Conservation (phyloP, 2,329 filamentous ascomycete genomes). For the Botrytis galanthina region DNA sequence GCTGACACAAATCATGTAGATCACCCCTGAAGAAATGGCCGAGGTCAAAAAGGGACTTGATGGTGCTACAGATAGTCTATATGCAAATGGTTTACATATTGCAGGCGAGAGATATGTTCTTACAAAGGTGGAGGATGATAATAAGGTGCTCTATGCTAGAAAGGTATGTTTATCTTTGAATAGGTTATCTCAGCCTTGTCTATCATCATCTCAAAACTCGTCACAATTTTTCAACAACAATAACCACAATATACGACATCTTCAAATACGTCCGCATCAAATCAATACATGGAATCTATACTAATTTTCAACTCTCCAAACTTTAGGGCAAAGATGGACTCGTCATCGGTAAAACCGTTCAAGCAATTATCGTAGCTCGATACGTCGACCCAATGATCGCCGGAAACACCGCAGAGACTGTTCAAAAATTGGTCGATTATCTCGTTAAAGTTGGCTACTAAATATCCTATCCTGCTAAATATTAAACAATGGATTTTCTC, state of each 20-base stretch:
- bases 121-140: conserved; percentile 71
- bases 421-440: conserved; percentile 85
- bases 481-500: conserved; percentile 13
- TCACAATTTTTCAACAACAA: background rate
- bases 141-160: conserved; percentile 71
- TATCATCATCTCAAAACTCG: background rate
- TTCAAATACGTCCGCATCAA: background rate
- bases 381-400: conserved; percentile 73
- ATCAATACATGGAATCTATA: background rate
- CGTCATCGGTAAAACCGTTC: conserved; percentile 79
- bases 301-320: conserved; percentile 2
- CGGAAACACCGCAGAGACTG: conserved; percentile 72
- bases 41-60: conserved; percentile 53
- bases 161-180: conserved; percentile 58
- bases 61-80: conserved; percentile 57
- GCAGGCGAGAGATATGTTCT: conserved; percentile 76
- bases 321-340: conserved; percentile 74
- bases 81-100: conserved; percentile 71
- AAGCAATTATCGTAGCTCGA: conserved; percentile 86
- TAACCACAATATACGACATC: background rate
- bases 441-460: conserved; percentile 71
- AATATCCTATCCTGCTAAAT: conserved; percentile 27
- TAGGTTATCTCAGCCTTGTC: background rate
- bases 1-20: conserved; percentile 40
- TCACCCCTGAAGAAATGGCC: conserved; percentile 60